Evolutionary conservation across 352 stramenopile genomes (phyloP).

Genomic region (Pythium rhizo-oryzae): DNA sequence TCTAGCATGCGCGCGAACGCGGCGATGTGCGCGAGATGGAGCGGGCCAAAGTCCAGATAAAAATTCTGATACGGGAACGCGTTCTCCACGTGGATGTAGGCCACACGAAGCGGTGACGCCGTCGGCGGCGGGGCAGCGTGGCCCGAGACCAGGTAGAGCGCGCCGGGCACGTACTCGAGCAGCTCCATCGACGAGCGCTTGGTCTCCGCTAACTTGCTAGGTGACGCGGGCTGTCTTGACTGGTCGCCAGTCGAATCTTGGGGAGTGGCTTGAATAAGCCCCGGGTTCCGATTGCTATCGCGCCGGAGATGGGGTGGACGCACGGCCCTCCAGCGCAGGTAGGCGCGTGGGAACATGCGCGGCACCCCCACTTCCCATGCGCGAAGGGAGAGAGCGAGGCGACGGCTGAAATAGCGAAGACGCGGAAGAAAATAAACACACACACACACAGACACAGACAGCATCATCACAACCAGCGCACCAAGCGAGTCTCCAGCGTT

Average conservation of each 20-base stretch:
- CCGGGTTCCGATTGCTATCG: not conserved
- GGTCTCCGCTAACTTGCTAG: no score
- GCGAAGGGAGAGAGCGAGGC: no score
- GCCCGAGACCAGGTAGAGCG: slow-evolving; percentile 41
- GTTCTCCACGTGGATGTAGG: slow-evolving; percentile 34
- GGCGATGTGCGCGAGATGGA: slow-evolving; percentile 92
- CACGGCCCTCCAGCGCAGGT: no score
- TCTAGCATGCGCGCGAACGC: slow-evolving; percentile 86
- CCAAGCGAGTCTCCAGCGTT: no score
- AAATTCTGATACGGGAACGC: slow-evolving; percentile 94
- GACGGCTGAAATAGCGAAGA: not conserved
- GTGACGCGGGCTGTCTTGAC: no score
- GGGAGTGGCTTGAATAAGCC: no score
- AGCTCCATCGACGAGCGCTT: slow-evolving; percentile 24
- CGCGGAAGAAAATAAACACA: not conserved
- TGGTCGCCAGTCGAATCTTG: slow-evolving; percentile 6
- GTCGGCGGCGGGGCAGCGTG: not conserved
- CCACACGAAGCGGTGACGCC: slow-evolving; percentile 3
- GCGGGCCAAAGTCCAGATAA: slow-evolving; percentile 95
- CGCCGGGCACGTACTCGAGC: slow-evolving; percentile 37
- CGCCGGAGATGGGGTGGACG: not conserved
- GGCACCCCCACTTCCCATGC: slow-evolving; percentile 6
- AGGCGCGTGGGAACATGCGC: slow-evolving; percentile 4
- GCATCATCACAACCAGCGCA: no score
- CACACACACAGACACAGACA: no score